Evolutionary conservation across 2,329 filamentous ascomycete species (phyloP).

Genomic region (Aspergillus hiratsukae): DNA sequence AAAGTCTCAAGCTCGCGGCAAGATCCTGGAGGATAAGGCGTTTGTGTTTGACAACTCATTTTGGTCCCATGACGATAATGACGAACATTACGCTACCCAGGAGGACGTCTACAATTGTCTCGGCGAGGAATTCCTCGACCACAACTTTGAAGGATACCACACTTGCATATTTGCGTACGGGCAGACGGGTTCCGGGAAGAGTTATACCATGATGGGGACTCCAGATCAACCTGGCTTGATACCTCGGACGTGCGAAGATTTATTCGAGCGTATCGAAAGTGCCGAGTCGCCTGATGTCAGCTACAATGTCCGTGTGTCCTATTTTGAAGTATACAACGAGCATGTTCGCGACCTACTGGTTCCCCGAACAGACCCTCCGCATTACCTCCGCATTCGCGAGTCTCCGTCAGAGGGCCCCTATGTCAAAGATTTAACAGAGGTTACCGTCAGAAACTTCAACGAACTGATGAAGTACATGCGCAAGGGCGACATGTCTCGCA

Average conservation of each 20-base stretch:
- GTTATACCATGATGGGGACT: constrained; percentile 95
- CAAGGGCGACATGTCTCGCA: constrained; percentile 80
- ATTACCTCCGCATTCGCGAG: constrained; percentile 96
- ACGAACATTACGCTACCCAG: constrained; percentile 85
- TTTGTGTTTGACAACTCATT: constrained; percentile 98
- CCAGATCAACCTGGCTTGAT: constrained; percentile 84
- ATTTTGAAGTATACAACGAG: constrained; percentile 99
- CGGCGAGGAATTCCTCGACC: constrained; percentile 94
- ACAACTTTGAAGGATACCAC: constrained; percentile 99
- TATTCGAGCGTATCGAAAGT: constrained; percentile 87
- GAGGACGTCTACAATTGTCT: constrained; percentile 91
- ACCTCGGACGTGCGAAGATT: constrained; percentile 88
- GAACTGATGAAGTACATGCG: constrained; percentile 92
- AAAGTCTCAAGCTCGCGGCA: constrained; percentile 61
- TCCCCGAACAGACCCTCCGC: constrained; percentile 70
- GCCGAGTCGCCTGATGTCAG: constrained; percentile 86
- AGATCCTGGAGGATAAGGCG: constrained; percentile 75
- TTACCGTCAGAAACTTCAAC: constrained; percentile 77
- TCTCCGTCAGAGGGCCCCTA: constrained; percentile 93
- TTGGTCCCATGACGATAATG: constrained; percentile 80
- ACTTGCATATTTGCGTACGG: constrained; percentile 99
- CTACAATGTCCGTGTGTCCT: constrained; percentile 95
- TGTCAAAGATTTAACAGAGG: constrained; percentile 92
- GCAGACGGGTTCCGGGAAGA: constrained; percentile 95
- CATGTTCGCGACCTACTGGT: constrained; percentile 92